Percentiles rank a stretch among this genome's conserved stretches.
These are phyloP conservation scores for Terfezia claveryi DNA, from an alignment of 495 filamentous ascomycete species.

Conservation along the genomic window DNA sequence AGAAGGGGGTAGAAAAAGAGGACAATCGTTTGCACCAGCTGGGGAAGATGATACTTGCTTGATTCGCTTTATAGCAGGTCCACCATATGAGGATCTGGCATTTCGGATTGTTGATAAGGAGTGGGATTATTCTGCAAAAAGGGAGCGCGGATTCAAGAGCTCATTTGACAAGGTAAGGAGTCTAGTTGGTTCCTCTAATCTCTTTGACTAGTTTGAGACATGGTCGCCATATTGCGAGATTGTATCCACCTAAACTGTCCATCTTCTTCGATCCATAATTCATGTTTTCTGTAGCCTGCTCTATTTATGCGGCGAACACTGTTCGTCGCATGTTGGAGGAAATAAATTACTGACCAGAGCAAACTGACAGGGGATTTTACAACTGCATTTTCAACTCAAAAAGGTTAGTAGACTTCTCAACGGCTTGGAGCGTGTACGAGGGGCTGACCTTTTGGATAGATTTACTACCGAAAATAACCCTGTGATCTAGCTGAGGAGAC, in stretches of 20 bases:
- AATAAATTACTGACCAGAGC: too few relatives aligned
- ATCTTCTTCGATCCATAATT: too few relatives aligned
- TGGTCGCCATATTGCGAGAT: constrained; percentile 2
- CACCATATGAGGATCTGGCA: constrained; percentile 90
- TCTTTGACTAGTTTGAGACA: constrained; percentile 21
- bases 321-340: too few relatives aligned
- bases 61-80: constrained; percentile 86
- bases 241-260: constrained; percentile 4
- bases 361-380: constrained; percentile 56
- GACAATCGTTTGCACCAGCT: constrained; percentile 84
- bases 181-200: constrained; percentile 18
- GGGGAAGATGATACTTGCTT: constrained; percentile 94
- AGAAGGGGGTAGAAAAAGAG: constrained; percentile 66
- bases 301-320: too few relatives aligned
- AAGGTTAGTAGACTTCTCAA: constrained; percentile 25
- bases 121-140: constrained; percentile 95
- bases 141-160: constrained; percentile 84
- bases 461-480: constrained; percentile 42
- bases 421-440: constrained; percentile 23
- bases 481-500: background rate
- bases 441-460: constrained; percentile 29
- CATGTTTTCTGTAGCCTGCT: too few relatives aligned
- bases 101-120: constrained; percentile 97
- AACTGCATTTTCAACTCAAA: constrained; percentile 97
- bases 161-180: constrained; percentile 58